Evolutionary conservation across 306 rosid genomes (phyloP), one percentile per base, ranked within the genome.

Genomic region (Trifolium dubium): DNA sequence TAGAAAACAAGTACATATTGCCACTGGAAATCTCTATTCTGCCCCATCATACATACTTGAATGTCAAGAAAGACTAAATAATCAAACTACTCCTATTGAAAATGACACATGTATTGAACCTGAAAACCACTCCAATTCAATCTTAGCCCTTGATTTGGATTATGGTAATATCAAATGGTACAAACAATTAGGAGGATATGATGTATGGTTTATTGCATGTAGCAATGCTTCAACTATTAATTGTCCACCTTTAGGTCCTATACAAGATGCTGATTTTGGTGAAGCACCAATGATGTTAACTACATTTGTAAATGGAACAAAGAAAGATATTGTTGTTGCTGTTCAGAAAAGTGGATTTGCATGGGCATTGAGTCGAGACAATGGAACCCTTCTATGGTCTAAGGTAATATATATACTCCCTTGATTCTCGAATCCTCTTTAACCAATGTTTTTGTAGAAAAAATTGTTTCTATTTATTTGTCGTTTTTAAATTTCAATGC

Each of bases 311-410:
- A 73, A 83, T 72, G 77, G 83, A 18, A 51, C 46, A 13, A 77
- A 56, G 50, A 51, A 32, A 5, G 90, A 90, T 39, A 41, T 86
- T 41, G 89, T 85, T 37, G 89, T 75, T 15, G 90, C 89, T 34
- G 86, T 86, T 31, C 92, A 88, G 66, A 90, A 90, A 74, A 90
- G 89, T 70, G 96, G 96, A 0, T 78, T 23, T 31, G 88, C 90
- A 0, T 89, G 92, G 92, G 90, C 96, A 67, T 76, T 89, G 3
- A 85, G 86, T 77, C 83, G 90, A 0, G 55, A 84, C 37, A 46
- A 77, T 69, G 96, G 92, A 23, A 71, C 3, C 70, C 28, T 86
- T 3, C 9, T 77, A 1, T 86, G 90, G 90, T 69, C 43, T 43
- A 83, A 19, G 85, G 89, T 82, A 77, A 47, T 6, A 5, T 12